These are phyloP conservation scores for Chaetothyriales sp. DNA, from an alignment of 2,329 filamentous ascomycete species.

Conservation along the genomic window DNA sequence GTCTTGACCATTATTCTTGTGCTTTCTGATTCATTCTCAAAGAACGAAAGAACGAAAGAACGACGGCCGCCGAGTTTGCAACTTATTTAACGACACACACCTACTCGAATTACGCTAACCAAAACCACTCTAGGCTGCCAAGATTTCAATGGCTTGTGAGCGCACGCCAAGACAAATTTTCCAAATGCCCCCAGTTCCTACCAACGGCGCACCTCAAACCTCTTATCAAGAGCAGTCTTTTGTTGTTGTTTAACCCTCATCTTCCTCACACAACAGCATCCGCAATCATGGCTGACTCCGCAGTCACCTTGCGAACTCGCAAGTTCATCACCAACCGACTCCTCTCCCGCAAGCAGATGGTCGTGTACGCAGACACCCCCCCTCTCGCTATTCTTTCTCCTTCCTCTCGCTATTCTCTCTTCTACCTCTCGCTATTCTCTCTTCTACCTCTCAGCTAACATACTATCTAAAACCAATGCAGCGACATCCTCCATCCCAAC, in stretches of 20 bases:
- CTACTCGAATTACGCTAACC: too few relatives aligned
- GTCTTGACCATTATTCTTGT: too few relatives aligned
- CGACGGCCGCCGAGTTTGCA: too few relatives aligned
- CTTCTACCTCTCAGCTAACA: not conserved
- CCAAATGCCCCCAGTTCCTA: not conserved
- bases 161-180: not conserved
- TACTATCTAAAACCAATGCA: constrained; percentile 30
- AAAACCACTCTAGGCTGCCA: constrained; percentile 1
- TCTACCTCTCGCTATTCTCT: not conserved
- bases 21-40: too few relatives aligned
- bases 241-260: constrained; percentile 13
- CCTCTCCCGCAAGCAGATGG: constrained; percentile 98
- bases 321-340: constrained; percentile 99
- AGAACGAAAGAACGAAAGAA: too few relatives aligned
- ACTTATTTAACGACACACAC: too few relatives aligned
- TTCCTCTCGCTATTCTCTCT: not conserved
- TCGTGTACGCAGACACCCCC: constrained; percentile 61
- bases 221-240: not conserved
- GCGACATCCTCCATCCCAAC: constrained; percentile 98
- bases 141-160: constrained; percentile 4
- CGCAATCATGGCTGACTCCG: constrained; percentile 70
- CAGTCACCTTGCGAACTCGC: constrained; percentile 87
- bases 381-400: constrained; percentile 1
- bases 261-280: not conserved
- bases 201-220: not conserved